Evolutionary conservation across 2,329 filamentous ascomycete genomes (phyloP).

Genomic region (Herpotrichia juniperi): DNA sequence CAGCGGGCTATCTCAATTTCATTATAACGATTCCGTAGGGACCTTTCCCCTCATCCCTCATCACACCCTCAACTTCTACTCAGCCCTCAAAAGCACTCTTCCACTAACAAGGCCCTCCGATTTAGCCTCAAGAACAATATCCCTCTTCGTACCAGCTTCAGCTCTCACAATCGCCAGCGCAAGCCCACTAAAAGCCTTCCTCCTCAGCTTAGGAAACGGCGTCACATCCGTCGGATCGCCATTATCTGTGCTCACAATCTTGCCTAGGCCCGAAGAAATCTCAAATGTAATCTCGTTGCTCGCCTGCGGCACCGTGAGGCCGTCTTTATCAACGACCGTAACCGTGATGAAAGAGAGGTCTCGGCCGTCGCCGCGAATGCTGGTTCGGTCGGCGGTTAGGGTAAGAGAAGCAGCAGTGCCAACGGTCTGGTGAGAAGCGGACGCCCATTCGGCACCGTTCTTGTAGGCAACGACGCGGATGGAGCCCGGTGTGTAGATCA

Average conservation of each 20-base stretch:
- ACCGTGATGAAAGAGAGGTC: constrained; percentile 57
- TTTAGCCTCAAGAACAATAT: constrained; percentile 19
- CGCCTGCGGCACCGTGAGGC: constrained; percentile 53
- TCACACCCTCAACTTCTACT: neutral
- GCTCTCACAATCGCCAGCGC: constrained; percentile 30
- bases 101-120: neutral
- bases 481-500: constrained; percentile 56
- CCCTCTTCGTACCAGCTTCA: constrained; percentile 8
- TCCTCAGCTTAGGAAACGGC: constrained; percentile 23
- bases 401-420: constrained; percentile 48
- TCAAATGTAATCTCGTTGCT: constrained; percentile 52
- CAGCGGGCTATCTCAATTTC: too few relatives aligned
- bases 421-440: constrained; percentile 49
- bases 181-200: constrained; percentile 33
- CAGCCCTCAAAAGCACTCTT: neutral
- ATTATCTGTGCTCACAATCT: constrained; percentile 59
- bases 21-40: too few relatives aligned
- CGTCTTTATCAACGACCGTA: constrained; percentile 52
- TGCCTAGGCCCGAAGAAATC: constrained; percentile 48
- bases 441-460: constrained; percentile 55
- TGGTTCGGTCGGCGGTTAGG: constrained; percentile 49
- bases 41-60: too few relatives aligned
- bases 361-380: constrained; percentile 49
- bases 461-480: constrained; percentile 57
- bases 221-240: constrained; percentile 48